Evolutionary conservation across 2,329 filamentous ascomycete species (phyloP), one percentile per base, ranked within the genome.

Genomic region (Talaromyces marneffei): DNA sequence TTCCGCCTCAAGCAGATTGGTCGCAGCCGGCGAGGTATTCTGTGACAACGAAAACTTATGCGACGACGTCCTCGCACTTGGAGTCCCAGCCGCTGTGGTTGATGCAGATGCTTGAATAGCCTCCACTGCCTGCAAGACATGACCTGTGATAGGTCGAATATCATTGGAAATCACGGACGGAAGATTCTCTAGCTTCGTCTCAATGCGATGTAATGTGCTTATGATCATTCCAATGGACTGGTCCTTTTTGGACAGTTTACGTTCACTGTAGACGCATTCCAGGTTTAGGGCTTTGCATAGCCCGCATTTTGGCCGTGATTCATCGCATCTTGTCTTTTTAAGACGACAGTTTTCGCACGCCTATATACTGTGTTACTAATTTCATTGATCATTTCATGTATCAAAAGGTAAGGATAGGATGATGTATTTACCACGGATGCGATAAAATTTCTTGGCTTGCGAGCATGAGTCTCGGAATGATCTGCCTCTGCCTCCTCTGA

Each of bases 271-370:
- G 46, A 76, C 75, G 68, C 82, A 84, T 18, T 81, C 78, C 33
- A 81, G 63, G 7, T 78, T 79, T 48, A 79, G 75, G 14, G 73
- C 70, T 64, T 77, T 79, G 70, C 82, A 84, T 54, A 82, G 75
- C 31, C 80, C 80, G 65, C 82, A 84, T 63, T 69, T 74, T 53
- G 82, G 81, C 33, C 79, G 73, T 62, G 82, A 82, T 68, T 83
- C 81, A 63, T 84, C 81, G 68, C 82, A 84, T 71, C 80, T 70
- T 18, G 80, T 82, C 71, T 83, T 83, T 66, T 82, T 81, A 54
- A 79, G 70, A 27, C 82, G 75, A 66, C 82, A 84, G 16, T 76
- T 77, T 66, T 84, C 81, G 66, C 82, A 84, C 2, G 82, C 82
- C 80, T 79, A 64, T 7, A 23, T 48, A 35, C 20, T 29, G 4